These are phyloP conservation scores for Shiraia sp. DNA, from an alignment of 2,329 filamentous ascomycete genomes.

Conservation along the genomic window DNA sequence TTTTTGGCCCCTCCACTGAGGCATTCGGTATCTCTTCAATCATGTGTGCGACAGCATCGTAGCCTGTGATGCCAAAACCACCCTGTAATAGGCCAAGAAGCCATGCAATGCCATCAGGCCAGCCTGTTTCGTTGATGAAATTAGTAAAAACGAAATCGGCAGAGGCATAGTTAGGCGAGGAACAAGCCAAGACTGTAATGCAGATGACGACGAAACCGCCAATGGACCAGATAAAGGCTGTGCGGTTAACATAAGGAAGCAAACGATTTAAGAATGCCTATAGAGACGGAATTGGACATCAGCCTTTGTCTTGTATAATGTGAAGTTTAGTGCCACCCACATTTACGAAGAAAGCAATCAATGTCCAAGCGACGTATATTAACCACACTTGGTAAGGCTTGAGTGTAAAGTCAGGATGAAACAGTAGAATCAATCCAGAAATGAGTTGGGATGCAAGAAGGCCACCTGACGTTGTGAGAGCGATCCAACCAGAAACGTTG, in stretches of 20 bases:
- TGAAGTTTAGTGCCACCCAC: conserved; percentile 18
- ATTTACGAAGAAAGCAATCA: conserved; percentile 66
- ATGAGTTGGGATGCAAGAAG: conserved; percentile 70
- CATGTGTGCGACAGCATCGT: conserved; percentile 59
- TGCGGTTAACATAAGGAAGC: conserved; percentile 68
- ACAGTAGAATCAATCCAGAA: conserved; percentile 65
- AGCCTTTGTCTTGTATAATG: too few species aligned
- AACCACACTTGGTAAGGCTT: conserved; percentile 74
- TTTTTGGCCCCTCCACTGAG: conserved; percentile 63
- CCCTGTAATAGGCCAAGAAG: conserved; percentile 57
- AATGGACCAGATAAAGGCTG: conserved; percentile 72
- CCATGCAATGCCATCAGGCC: conserved; percentile 69
- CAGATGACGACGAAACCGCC: conserved; percentile 70
- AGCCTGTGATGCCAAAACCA: conserved; percentile 59
- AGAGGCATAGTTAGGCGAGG: conserved; percentile 66
- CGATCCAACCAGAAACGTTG: conserved; percentile 72
- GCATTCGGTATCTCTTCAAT: conserved; percentile 64
- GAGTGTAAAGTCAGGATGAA: conserved; percentile 60
- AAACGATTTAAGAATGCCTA: conserved; percentile 60
- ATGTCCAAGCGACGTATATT: conserved; percentile 68
- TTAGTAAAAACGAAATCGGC: conserved; percentile 67
- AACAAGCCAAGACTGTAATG: conserved; percentile 69
- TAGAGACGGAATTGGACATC: too few species aligned
- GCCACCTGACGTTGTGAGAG: conserved; percentile 67
- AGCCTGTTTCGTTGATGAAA: conserved; percentile 71